phyloP scores from a whole-genome alignment of 2,329 filamentous ascomycete genomes.

The Neobulgaria alba region DNA sequence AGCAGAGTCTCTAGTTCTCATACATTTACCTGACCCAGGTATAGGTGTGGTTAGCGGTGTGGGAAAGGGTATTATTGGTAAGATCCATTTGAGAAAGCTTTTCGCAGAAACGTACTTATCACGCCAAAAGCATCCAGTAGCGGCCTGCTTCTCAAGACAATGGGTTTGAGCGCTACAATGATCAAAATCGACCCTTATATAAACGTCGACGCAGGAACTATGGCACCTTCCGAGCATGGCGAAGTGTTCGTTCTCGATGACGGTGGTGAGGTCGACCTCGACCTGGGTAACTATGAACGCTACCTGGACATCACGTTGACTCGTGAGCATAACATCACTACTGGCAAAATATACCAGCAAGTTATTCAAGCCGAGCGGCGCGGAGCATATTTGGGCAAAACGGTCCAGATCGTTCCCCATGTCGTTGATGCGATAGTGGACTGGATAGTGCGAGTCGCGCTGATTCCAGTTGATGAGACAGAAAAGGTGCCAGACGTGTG shows the following conservation, averaged over 20 bases:
- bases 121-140: conserved; percentile 52
- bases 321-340: conserved; percentile 82
- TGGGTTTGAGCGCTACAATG: conserved; percentile 62
- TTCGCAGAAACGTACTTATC: conserved; percentile 11
- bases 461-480: conserved; percentile 78
- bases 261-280: conserved; percentile 68
- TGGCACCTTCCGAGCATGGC: conserved; percentile 64
- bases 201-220: conserved; percentile 67
- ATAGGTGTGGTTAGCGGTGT: conserved; percentile 45
- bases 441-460: conserved; percentile 82
- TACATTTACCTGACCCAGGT: conserved; percentile 14
- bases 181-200: conserved; percentile 69
- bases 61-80: conserved; percentile 61
- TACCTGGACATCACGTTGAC: conserved; percentile 78
- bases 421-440: conserved; percentile 87
- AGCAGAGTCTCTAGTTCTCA: neutral
- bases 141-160: conserved; percentile 69
- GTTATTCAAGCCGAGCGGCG: conserved; percentile 58
- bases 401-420: conserved; percentile 90
- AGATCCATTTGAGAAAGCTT: conserved; percentile 4
- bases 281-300: conserved; percentile 69
- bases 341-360: conserved; percentile 88
- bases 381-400: conserved; percentile 73
- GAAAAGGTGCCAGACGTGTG: conserved; percentile 81
- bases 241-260: conserved; percentile 85